phyloP scores from a whole-genome alignment of 768 basidiomycete species.

The Lactarius deliciosus region DNA sequence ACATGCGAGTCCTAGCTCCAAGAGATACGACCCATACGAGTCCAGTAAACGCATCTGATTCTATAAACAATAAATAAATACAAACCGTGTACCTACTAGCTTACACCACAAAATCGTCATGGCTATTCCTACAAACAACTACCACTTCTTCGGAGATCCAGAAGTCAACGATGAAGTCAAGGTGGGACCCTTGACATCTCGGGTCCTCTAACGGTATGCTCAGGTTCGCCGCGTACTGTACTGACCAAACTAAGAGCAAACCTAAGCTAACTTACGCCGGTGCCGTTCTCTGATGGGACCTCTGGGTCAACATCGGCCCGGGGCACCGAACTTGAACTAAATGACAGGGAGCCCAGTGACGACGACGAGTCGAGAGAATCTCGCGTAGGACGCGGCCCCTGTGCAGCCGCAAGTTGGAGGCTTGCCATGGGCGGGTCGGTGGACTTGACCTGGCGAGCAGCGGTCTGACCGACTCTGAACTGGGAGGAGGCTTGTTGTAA shows the following conservation, averaged over 20 bases:
- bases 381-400: background rate
- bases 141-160: no score
- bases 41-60: no score
- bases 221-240: background rate
- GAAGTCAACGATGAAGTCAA: background rate
- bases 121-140: no score
- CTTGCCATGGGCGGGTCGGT: background rate
- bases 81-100: no score
- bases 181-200: background rate
- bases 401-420: background rate
- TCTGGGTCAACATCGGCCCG: background rate
- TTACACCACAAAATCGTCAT: no score
- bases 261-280: background rate
- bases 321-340: background rate
- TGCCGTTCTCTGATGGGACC: background rate
- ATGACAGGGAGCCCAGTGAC: background rate
- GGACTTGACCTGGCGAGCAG: background rate
- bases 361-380: background rate
- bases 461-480: background rate
- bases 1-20: no score
- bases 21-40: no score
- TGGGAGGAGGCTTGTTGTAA: background rate
- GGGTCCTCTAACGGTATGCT: background rate
- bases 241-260: background rate
- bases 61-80: no score